Evolutionary conservation across 371 early-diverging fungal genomes (phyloP).

Genomic region (Zopfochytrium polystomum): DNA sequence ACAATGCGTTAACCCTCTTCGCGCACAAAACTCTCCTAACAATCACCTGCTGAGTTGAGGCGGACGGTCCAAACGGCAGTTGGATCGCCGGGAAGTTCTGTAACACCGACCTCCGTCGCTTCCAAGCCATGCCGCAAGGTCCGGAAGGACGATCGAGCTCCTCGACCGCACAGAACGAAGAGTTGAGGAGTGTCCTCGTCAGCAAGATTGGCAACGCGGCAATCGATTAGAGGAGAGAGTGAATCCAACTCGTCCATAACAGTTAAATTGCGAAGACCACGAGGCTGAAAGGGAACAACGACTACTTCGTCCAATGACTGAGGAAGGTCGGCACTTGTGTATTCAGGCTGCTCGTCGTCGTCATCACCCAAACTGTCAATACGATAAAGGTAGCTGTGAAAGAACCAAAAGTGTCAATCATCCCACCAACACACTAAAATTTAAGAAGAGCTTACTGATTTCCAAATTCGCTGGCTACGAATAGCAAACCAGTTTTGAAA

Average conservation of each 20-base stretch:
- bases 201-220: slow-evolving; percentile 76
- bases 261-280: slow-evolving; percentile 76
- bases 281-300: slow-evolving; percentile 73
- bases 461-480: slow-evolving; percentile 86
- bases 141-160: slow-evolving; percentile 75
- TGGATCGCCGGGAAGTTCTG: slow-evolving; percentile 90
- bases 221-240: slow-evolving; percentile 69
- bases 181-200: slow-evolving; percentile 93
- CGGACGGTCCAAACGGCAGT: slow-evolving; percentile 93
- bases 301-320: slow-evolving; percentile 48
- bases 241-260: slow-evolving; percentile 88
- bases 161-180: slow-evolving; percentile 84
- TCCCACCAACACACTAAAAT: not conserved
- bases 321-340: slow-evolving; percentile 64
- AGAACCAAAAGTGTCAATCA: not conserved
- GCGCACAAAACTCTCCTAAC: not conserved
- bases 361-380: slow-evolving; percentile 92
- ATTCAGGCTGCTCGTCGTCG: slow-evolving; percentile 72
- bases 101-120: slow-evolving; percentile 84
- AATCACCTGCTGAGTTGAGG: slow-evolving; percentile 54
- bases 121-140: slow-evolving; percentile 91
- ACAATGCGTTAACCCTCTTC: no score
- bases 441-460: slow-evolving; percentile 63
- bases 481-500: slow-evolving; percentile 89
- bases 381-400: slow-evolving; percentile 73